phyloP scores from a whole-genome alignment of 495 filamentous ascomycete genomes.

The Aspergillus wentii region DNA sequence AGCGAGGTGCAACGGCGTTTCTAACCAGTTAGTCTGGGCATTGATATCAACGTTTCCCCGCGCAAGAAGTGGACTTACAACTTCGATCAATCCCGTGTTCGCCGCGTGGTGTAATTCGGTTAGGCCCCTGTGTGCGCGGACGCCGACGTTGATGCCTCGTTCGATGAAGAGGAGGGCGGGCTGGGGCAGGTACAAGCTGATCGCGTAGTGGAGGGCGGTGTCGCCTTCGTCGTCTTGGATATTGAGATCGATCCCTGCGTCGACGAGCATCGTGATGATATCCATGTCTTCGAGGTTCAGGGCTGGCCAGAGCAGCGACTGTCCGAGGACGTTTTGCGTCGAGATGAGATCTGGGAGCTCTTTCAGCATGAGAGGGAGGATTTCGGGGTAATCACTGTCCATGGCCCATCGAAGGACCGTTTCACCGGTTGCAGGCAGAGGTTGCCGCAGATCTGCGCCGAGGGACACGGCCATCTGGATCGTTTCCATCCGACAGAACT shows the following conservation, averaged over 20 bases:
- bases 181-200: conserved; percentile 2
- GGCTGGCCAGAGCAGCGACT: neutral
- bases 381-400: neutral
- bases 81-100: neutral
- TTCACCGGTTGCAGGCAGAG: neutral
- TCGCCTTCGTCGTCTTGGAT: neutral
- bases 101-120: neutral
- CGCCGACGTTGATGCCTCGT: conserved; percentile 1
- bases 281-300: neutral
- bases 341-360: neutral
- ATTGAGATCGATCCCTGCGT: conserved; percentile 1
- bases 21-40: neutral
- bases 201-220: conserved; percentile 1
- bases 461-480: neutral
- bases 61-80: neutral
- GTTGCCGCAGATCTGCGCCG: neutral
- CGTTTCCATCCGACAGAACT: neutral
- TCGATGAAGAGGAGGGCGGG: neutral
- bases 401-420: neutral
- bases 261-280: no score
- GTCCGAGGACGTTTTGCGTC: neutral
- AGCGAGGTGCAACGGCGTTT: neutral
- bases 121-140: neutral
- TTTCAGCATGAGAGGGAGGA: neutral
- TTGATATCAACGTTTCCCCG: neutral